Evolutionary conservation across 129 eudicot species (phyloP).

Genomic region (Silybum marianum): DNA sequence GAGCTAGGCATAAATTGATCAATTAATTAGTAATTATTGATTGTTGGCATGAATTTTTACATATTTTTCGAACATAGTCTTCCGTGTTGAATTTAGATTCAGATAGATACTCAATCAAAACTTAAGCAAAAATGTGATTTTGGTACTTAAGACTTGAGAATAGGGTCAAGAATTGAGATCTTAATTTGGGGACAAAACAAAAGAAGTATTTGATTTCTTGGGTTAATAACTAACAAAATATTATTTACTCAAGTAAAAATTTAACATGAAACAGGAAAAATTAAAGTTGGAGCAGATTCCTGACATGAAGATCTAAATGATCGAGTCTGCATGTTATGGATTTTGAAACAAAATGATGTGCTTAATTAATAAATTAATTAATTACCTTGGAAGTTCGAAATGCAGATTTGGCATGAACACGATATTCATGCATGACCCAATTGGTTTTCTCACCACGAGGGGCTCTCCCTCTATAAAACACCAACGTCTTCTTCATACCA

Average conservation of each 20-base stretch:
- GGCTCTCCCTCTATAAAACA: constrained; percentile 77
- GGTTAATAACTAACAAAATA: too few species aligned
- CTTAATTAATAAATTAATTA: not conserved
- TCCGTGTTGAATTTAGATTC: not conserved
- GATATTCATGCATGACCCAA: constrained; percentile 91
- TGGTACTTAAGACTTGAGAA: not conserved
- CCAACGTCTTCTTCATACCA: constrained; percentile 83
- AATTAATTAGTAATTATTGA: not conserved
- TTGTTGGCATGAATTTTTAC: not conserved
- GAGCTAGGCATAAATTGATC: not conserved
- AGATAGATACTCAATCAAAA: not conserved
- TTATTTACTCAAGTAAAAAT: not conserved
- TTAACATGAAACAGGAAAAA: not conserved
- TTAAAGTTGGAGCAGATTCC: too few species aligned
- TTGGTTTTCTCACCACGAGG: constrained; percentile 81
- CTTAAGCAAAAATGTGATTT: not conserved
- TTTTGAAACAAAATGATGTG: not conserved
- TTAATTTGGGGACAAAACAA: not conserved
- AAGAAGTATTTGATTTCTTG: not conserved
- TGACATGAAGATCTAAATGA: too few species aligned
- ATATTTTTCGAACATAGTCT: not conserved
- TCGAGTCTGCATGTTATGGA: not conserved
- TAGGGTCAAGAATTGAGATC: not conserved
- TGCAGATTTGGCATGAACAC: constrained; percentile 64
- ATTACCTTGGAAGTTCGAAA: constrained; percentile 60